These are phyloP conservation scores for barley (Hordeum vulgare) DNA, from an alignment of 176 grass and related monocot species.

Conservation along the genomic window DNA sequence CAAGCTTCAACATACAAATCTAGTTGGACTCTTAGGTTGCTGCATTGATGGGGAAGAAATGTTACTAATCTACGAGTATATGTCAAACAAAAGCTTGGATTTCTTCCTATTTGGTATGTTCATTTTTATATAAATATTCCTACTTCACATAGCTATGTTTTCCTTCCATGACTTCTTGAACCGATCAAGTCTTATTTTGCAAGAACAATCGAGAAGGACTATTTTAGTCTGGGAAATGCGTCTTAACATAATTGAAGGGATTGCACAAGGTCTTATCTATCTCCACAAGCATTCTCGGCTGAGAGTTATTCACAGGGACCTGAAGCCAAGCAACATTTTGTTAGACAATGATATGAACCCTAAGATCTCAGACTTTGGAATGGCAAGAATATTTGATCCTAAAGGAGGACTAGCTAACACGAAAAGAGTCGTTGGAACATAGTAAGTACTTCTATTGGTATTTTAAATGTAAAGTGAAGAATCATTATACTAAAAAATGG, in stretches of 20 bases:
- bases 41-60: constrained; percentile 51
- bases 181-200: background rate
- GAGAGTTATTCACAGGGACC: constrained; percentile 49
- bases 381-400: constrained; percentile 55
- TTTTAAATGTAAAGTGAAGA: background rate
- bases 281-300: constrained; percentile 63
- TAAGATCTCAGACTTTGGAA: constrained; percentile 62
- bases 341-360: constrained; percentile 58
- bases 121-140: background rate
- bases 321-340: constrained; percentile 64
- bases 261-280: constrained; percentile 61
- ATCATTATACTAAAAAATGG: background rate
- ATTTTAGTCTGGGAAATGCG: constrained; percentile 32
- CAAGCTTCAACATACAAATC: constrained; percentile 53
- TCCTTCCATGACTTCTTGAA: background rate
- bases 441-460: constrained; percentile 37
- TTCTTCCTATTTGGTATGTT: constrained; percentile 48
- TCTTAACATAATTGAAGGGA: constrained; percentile 50
- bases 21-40: constrained; percentile 41
- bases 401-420: constrained; percentile 48
- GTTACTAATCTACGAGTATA: constrained; percentile 43
- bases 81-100: constrained; percentile 69
- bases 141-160: background rate
- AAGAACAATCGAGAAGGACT: constrained; percentile 34
- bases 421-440: constrained; percentile 48